phyloP scores from a whole-genome alignment of 805 yeast species.

The Metschnikowia proteae region DNA sequence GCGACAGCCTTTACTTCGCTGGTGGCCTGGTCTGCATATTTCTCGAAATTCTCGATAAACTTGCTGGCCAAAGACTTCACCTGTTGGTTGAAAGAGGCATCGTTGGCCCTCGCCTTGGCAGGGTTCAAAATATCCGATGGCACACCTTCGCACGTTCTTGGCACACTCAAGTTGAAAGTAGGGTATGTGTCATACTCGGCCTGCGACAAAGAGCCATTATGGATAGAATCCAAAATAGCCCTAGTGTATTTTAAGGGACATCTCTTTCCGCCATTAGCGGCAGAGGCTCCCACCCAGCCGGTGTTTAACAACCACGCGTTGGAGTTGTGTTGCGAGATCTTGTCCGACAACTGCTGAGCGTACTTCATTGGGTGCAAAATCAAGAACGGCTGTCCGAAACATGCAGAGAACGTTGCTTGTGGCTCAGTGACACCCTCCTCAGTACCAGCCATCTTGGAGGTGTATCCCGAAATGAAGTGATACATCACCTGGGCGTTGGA shows the following conservation, averaged over 20 bases:
- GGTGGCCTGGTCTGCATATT: constrained; percentile 78
- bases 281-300: constrained; percentile 97
- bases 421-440: constrained; percentile 99
- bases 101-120: constrained; percentile 53
- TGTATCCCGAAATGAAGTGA: constrained; percentile 97
- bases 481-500: constrained; percentile 97
- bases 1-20: constrained; percentile 90
- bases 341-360: constrained; percentile 92
- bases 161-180: constrained; percentile 82
- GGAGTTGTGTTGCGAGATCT: constrained; percentile 83
- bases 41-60: constrained; percentile 83
- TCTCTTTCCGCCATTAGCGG: constrained; percentile 90
- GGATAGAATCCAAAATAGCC: constrained; percentile 91
- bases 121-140: constrained; percentile 88
- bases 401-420: constrained; percentile 95
- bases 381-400: constrained; percentile 98
- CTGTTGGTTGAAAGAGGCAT: constrained; percentile 35
- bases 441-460: constrained; percentile 99
- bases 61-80: constrained; percentile 62
- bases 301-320: constrained; percentile 96
- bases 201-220: constrained; percentile 79
- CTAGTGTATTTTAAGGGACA: constrained; percentile 97
- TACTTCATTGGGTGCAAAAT: constrained; percentile 97
- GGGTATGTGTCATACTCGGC: constrained; percentile 82
- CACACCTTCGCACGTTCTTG: constrained; percentile 76